Evolutionary conservation across 768 basidiomycete species (phyloP).

Genomic region (Rhizopogon salebrosus): DNA sequence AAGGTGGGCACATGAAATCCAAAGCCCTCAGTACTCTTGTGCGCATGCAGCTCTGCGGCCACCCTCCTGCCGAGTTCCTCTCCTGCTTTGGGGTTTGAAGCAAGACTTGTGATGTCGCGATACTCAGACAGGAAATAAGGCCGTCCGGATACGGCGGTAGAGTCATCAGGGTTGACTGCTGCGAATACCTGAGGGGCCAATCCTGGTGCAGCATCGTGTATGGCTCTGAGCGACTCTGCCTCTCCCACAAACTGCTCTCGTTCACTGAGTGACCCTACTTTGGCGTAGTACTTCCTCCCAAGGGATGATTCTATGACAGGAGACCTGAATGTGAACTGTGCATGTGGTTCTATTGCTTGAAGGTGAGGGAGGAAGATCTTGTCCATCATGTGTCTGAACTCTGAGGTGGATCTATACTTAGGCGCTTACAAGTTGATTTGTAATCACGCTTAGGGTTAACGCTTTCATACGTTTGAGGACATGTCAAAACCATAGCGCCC

Average conservation of each 20-base stretch:
- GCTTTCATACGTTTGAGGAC: no score
- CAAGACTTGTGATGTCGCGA: slow-evolving; percentile 49
- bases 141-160: slow-evolving; percentile 27
- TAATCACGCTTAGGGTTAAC: no score
- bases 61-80: slow-evolving; percentile 52
- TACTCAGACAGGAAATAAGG: slow-evolving; percentile 76
- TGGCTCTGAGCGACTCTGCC: slow-evolving; percentile 60
- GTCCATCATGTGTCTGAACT: neutral
- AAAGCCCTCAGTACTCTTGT: slow-evolving; percentile 50
- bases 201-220: slow-evolving; percentile 60
- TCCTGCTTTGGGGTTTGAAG: slow-evolving; percentile 35
- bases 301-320: slow-evolving; percentile 53
- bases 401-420: no score
- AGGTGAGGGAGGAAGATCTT: slow-evolving; percentile 39
- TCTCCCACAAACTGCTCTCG: slow-evolving; percentile 67
- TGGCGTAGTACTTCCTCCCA: slow-evolving; percentile 57
- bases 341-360: slow-evolving; percentile 43
- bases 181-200: slow-evolving; percentile 56
- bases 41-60: slow-evolving; percentile 60
- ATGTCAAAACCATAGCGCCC: neutral
- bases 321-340: slow-evolving; percentile 38
- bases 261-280: slow-evolving; percentile 47
- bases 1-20: slow-evolving; percentile 74
- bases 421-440: no score
- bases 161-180: slow-evolving; percentile 32